Percentiles rank a stretch among this genome's conserved stretches.
These are phyloP conservation scores for Aspergillus udagawae DNA, from an alignment of 2,329 filamentous ascomycete species.

Conservation along the genomic window DNA sequence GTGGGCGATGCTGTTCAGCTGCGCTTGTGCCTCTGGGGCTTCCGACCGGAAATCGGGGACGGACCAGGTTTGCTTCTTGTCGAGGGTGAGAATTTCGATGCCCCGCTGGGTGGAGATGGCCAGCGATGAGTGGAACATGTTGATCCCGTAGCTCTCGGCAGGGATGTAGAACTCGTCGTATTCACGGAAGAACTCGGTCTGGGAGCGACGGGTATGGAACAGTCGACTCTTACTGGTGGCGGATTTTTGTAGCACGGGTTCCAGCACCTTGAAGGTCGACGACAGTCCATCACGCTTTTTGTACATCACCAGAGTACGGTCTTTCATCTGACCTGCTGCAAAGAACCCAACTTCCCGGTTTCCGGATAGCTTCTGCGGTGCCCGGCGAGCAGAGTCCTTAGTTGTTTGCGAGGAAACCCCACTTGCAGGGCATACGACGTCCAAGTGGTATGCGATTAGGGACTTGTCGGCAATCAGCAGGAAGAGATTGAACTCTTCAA, in stretches of 20 bases:
- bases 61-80: conserved; percentile 94
- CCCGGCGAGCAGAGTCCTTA: conserved; percentile 70
- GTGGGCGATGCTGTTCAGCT: conserved; percentile 78
- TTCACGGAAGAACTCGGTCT: conserved; percentile 93
- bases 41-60: conserved; percentile 74
- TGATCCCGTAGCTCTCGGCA: conserved; percentile 89
- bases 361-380: conserved; percentile 84
- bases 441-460: conserved; percentile 88
- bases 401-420: conserved; percentile 50
- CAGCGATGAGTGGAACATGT: conserved; percentile 91
- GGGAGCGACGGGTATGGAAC: conserved; percentile 60
- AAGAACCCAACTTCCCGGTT: conserved; percentile 96
- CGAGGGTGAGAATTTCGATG: conserved; percentile 91
- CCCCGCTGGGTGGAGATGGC: conserved; percentile 88
- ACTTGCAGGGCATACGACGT: conserved; percentile 64
- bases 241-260: conserved; percentile 91
- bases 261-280: conserved; percentile 91
- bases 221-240: conserved; percentile 74
- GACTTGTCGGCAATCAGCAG: conserved; percentile 87
- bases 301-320: conserved; percentile 90
- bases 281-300: conserved; percentile 91
- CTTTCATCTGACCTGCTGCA: conserved; percentile 94
- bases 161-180: conserved; percentile 99
- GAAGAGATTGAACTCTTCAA: conserved; percentile 94
- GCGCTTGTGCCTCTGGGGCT: conserved; percentile 52